Evolutionary conservation across 2,329 filamentous ascomycete species (phyloP).

Genomic region (Penicillium sp.): DNA sequence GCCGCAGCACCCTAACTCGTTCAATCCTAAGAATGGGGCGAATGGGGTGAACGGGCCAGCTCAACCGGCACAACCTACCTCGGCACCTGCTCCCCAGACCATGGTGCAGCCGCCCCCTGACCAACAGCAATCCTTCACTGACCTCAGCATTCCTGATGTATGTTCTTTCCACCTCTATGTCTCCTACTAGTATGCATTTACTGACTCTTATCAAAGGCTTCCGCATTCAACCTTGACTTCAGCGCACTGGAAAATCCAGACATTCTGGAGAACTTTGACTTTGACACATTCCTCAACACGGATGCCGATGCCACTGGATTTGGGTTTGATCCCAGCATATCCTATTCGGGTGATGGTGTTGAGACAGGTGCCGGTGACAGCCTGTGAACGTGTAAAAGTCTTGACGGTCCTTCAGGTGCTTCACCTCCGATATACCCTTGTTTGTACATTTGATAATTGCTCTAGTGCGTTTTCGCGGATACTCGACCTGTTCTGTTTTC

Average conservation of each 20-base stretch:
- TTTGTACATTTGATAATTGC: slow-evolving; percentile 31
- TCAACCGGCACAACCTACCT: slow-evolving; percentile 27
- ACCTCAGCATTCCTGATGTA: slow-evolving; percentile 34
- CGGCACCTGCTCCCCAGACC: slow-evolving; percentile 29
- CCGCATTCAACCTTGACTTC: slow-evolving; percentile 38
- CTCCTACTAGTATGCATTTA: neutral
- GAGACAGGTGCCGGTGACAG: slow-evolving; percentile 35
- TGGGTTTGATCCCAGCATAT: slow-evolving; percentile 36
- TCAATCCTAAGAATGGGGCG: slow-evolving; percentile 33
- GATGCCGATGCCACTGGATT: slow-evolving; percentile 39
- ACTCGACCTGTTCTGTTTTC: slow-evolving; percentile 15
- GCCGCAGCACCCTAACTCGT: slow-evolving; percentile 40
- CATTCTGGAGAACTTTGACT: slow-evolving; percentile 52
- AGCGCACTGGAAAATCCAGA: slow-evolving; percentile 40
- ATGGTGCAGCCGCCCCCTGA: slow-evolving; percentile 31
- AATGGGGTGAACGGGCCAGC: slow-evolving; percentile 33
- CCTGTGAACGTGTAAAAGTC: slow-evolving; percentile 31
- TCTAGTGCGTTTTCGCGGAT: slow-evolving; percentile 20
- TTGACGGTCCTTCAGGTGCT: slow-evolving; percentile 28
- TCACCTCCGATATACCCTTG: slow-evolving; percentile 33
- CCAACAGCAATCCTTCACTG: slow-evolving; percentile 28
- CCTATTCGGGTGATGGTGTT: slow-evolving; percentile 36
- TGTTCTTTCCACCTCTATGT: slow-evolving; percentile 10
- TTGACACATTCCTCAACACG: slow-evolving; percentile 58
- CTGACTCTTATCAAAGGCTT: slow-evolving; percentile 17